Base-by-base conservation (phyloP, 768 basidiomycete species). In the Suillus cothurnatus region DNA sequence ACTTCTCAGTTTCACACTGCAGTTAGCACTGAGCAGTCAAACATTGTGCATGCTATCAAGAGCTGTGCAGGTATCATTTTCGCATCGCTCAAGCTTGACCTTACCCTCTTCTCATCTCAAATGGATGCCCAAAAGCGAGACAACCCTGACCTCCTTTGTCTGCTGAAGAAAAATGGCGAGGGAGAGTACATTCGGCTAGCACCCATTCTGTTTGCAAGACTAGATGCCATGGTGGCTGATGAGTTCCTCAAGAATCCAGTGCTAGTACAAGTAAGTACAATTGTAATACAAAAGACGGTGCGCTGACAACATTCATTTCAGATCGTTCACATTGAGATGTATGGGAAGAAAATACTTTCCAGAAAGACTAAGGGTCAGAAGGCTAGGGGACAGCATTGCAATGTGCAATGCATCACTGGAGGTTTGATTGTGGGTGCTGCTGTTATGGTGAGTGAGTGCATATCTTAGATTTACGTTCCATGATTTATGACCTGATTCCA, bases 1-100 rank as follows among this genome's bases (percentile, higher is more conserved):
- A 39, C 14, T 39, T 39, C 38, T 39, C 38, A 61, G 60, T 61
- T 61, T 43, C 2, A 4, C 0, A n/a, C 41, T 21, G 17, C 28
- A 52, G 50, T 61, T 7, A 45, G 41, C 19, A 5, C 39, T 14
- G 41, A 61, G 60, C 43, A 2, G 5, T 61, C 61, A 6, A 61
- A 61, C 26, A 61, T 61, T 23, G 31, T 61, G 7, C 28, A 45
- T 19, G n/a, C 61, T 12, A 61, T 61, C 61, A 61, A 61, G 12
- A 15, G 34, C 19, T 45, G 61, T 6, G 45, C 61, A 17, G 6
- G 43, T 15, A 5, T 61, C 8, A 52, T 61, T 2, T 61, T 61
- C 19, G 2, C 61, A 15, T 1, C 11, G 0, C 34, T 49, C 11
- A 45, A 45, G 17, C 61, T 61, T 2, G 43, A 61, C 15, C 61